Conservation (phyloP, 139 green algal species). For the Picochlorum sp. region DNA sequence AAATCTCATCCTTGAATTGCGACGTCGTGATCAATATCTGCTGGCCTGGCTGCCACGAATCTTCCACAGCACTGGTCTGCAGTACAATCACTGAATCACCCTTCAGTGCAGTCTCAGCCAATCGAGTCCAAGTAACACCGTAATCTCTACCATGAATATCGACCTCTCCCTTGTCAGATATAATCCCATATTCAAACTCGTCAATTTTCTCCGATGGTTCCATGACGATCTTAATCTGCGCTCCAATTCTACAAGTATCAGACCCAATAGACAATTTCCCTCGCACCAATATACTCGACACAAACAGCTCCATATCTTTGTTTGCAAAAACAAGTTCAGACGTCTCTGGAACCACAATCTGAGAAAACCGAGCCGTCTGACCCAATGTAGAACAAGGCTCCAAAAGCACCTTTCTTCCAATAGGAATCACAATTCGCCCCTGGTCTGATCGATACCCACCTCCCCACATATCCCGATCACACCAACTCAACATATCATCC, state of each 20-base stretch:
- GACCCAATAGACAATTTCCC: background rate
- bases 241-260: background rate
- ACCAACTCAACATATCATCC: background rate
- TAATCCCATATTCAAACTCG: background rate
- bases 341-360: background rate
- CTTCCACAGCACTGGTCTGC: background rate
- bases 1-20: slow-evolving; percentile 1
- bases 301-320: background rate
- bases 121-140: background rate
- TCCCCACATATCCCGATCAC: background rate
- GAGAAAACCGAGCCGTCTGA: background rate
- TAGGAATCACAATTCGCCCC: background rate
- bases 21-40: background rate
- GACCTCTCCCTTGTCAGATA: background rate
- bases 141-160: slow-evolving; percentile 2
- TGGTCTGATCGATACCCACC: background rate
- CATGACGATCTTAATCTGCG: background rate
- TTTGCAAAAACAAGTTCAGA: slow-evolving; percentile 1
- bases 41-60: background rate
- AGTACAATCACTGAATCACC: background rate
- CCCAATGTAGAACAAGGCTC: background rate
- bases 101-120: background rate
- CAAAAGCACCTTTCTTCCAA: background rate
- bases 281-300: background rate
- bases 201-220: background rate